These are phyloP conservation scores for Dactylellina leptospora DNA, from an alignment of 2,329 filamentous ascomycete species.

Conservation along the genomic window DNA sequence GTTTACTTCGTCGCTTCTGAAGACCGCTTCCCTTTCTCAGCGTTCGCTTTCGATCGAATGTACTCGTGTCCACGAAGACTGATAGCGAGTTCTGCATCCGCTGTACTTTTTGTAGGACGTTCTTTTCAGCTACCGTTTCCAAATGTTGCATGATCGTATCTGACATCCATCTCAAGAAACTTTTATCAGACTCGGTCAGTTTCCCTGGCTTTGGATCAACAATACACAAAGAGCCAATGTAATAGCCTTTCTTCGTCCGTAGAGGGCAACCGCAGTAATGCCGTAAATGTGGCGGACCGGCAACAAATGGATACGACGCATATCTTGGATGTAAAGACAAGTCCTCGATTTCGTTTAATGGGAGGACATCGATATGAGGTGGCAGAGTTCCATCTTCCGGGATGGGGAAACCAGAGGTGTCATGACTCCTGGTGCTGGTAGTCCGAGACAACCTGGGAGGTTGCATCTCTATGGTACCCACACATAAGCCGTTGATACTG, in stretches of 20 bases:
- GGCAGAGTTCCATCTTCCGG: conserved; percentile 52
- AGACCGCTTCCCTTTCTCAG: conserved; percentile 48
- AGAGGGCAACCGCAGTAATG: conserved; percentile 56
- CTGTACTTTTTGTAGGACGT: conserved; percentile 52
- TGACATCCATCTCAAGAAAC: conserved; percentile 54
- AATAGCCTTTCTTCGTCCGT: conserved; percentile 55
- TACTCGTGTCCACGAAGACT: conserved; percentile 56
- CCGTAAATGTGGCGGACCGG: conserved; percentile 44
- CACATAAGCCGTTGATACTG: conserved; percentile 60
- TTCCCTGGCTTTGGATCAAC: conserved; percentile 55
- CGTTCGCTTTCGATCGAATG: conserved; percentile 51
- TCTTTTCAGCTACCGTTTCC: conserved; percentile 54
- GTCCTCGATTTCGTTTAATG: conserved; percentile 58
- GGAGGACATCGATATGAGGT: conserved; percentile 46
- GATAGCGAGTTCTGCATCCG: conserved; percentile 56
- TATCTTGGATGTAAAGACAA: conserved; percentile 52
- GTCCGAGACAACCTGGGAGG: conserved; percentile 59
- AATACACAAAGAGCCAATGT: conserved; percentile 56
- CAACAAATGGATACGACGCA: conserved; percentile 51
- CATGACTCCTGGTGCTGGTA: conserved; percentile 54
- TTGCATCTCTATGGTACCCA: conserved; percentile 57
- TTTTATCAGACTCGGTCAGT: conserved; percentile 45
- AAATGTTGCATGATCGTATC: conserved; percentile 56
- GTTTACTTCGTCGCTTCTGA: conserved; percentile 36
- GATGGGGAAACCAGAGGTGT: conserved; percentile 53